phyloP scores from a whole-genome alignment of 2,329 filamentous ascomycete genomes.

The Akanthomyces dipterigenus region DNA sequence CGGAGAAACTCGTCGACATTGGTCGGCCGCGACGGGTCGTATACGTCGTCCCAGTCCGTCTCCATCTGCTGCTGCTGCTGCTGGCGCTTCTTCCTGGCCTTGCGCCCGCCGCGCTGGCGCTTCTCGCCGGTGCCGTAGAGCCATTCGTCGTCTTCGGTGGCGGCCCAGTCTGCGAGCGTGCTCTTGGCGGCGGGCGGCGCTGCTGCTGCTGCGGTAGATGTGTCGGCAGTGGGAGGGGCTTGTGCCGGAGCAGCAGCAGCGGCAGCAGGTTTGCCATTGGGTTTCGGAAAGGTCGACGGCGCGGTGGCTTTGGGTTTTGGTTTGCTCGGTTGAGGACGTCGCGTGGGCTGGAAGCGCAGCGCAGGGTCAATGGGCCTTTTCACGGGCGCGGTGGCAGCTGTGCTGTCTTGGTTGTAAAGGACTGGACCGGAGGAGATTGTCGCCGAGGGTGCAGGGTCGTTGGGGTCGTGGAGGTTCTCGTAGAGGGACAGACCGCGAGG shows the following conservation, averaged over 20 bases:
- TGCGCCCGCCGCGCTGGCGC: slow-evolving; percentile 69
- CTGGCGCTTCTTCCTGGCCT: slow-evolving; percentile 64
- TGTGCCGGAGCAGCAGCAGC: slow-evolving; percentile 20
- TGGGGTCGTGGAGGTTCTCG: slow-evolving; percentile 69
- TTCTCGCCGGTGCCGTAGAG: slow-evolving; percentile 58
- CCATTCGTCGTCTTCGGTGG: slow-evolving; percentile 73
- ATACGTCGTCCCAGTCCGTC: slow-evolving; percentile 87
- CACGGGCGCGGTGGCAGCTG: slow-evolving; percentile 38
- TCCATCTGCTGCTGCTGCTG: slow-evolving; percentile 47
- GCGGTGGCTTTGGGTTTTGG: slow-evolving; percentile 50
- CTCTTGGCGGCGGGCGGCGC: slow-evolving; percentile 46
- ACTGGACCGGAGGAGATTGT: slow-evolving; percentile 75
- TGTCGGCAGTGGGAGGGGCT: slow-evolving; percentile 16
- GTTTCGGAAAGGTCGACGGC: slow-evolving; percentile 38
- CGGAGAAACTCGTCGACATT: slow-evolving; percentile 78
- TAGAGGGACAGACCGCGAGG: slow-evolving; percentile 64
- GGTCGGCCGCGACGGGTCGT: slow-evolving; percentile 76
- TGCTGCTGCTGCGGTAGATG: too few species aligned
- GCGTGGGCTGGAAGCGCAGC: slow-evolving; percentile 81
- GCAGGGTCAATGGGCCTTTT: slow-evolving; percentile 58
- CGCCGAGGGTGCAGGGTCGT: slow-evolving; percentile 36
- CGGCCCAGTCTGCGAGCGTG: slow-evolving; percentile 75
- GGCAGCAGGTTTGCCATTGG: slow-evolving; percentile 23
- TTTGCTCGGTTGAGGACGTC: slow-evolving; percentile 54
- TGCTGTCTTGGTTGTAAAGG: slow-evolving; percentile 42